A percentile compares a stretch with the other conserved stretches of the same genome.
Evolutionary conservation across 2,329 filamentous ascomycete genomes (phyloP).

Genomic region (Fusarium sarcochroum): DNA sequence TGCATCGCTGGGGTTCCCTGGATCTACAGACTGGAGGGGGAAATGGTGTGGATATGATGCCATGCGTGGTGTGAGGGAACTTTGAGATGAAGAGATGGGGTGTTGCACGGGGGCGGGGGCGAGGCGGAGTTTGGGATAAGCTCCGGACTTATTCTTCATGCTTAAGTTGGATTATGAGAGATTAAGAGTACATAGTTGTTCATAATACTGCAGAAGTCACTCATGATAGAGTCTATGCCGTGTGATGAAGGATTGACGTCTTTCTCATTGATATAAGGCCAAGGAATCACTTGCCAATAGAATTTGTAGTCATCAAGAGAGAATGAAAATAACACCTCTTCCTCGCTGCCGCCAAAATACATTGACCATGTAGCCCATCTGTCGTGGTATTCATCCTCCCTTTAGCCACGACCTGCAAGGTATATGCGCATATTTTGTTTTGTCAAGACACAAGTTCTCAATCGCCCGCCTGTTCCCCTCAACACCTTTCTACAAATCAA

Average conservation of each 20-base stretch:
- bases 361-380: conserved; percentile 35
- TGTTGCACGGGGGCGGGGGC: conserved; percentile 7
- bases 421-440: conserved; percentile 31
- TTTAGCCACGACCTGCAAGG: conserved; percentile 9
- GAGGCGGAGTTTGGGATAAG: conserved; percentile 1
- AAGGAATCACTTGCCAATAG: conserved; percentile 29
- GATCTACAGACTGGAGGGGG: neutral
- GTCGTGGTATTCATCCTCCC: conserved; percentile 30
- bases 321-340: conserved; percentile 37
- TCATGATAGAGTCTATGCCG: neutral
- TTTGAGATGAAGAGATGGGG: conserved; percentile 2
- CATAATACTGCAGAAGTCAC: neutral
- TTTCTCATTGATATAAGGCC: conserved; percentile 39
- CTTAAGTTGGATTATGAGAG: neutral
- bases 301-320: conserved; percentile 35
- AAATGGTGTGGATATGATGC: conserved; percentile 27
- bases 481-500: conserved; percentile 12
- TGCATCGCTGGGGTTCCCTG: conserved; percentile 4
- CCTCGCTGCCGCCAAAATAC: conserved; percentile 40
- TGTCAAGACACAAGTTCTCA: conserved; percentile 28
- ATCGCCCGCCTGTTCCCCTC: neutral
- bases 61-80: conserved; percentile 27
- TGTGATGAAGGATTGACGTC: conserved; percentile 38
- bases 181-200: neutral
- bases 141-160: neutral